Evolutionary conservation across 805 yeast genomes (phyloP).

Genomic region (Zygosaccharomyces bailii): DNA sequence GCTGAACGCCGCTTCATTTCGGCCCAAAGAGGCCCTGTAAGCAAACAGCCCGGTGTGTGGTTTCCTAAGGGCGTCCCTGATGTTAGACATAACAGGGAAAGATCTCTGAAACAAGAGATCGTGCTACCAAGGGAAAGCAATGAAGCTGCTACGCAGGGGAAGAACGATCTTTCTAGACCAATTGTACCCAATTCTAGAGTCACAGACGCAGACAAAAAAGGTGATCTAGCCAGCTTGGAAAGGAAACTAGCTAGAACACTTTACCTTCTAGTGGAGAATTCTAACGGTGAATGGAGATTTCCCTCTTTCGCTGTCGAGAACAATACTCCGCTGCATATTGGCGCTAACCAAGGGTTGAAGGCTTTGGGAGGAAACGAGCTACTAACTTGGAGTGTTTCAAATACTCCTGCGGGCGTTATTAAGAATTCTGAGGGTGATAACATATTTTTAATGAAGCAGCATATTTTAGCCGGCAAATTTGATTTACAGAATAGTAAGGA

Average conservation of each 20-base stretch:
- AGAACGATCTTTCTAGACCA: constrained; percentile 62
- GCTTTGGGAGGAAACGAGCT: constrained; percentile 68
- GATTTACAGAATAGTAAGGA: constrained; percentile 39
- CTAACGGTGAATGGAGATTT: constrained; percentile 58
- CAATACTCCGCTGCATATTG: constrained; percentile 56
- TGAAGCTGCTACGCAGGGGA: constrained; percentile 39
- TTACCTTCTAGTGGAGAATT: constrained; percentile 61
- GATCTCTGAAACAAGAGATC: constrained; percentile 75
- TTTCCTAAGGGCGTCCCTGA: constrained; percentile 85
- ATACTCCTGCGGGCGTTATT: constrained; percentile 74
- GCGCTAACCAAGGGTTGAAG: constrained; percentile 73
- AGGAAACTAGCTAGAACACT: constrained; percentile 76
- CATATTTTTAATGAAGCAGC: constrained; percentile 80
- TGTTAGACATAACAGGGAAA: constrained; percentile 82
- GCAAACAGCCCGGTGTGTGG: constrained; percentile 69
- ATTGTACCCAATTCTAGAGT: constrained; percentile 65
- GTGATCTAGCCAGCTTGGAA: constrained; percentile 67
- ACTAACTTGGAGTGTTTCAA: constrained; percentile 89
- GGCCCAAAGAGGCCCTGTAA: constrained; percentile 72
- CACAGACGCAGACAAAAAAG: constrained; percentile 70
- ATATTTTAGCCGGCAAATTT: constrained; percentile 81
- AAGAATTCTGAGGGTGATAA: constrained; percentile 32
- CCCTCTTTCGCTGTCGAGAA: constrained; percentile 64
- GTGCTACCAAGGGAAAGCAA: constrained; percentile 64
- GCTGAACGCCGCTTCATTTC: constrained; percentile 76